Base-by-base conservation (phyloP, 192 early-diverging fungal genomes). In the Geranomyces variabilis region DNA sequence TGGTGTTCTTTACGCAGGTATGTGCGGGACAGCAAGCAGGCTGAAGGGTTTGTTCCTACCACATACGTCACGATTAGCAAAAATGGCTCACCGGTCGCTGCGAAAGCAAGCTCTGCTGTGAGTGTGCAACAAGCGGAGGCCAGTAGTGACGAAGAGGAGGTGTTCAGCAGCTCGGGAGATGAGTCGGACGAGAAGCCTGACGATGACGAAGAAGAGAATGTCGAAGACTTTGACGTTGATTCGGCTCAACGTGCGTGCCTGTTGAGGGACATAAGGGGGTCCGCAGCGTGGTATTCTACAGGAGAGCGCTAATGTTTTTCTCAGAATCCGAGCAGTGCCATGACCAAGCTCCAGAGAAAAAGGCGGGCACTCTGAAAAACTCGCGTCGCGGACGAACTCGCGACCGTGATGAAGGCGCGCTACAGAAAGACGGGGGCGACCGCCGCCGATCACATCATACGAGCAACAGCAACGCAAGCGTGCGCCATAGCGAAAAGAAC, bases 21-120 rank as follows among this genome's bases (percentile, higher is more conserved):
- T 8, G 29, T 65, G 43, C 55, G 14, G 22, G 43, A 47, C 17
- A 57, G 67, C n/a, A 12, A 62, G 4, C 29, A 57, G 12, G 29
- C 31, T 43, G 71, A 75, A 47, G 84, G 84, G 0, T 86, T 75
- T 57, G 70, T 82, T 0, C 84, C 84, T 13, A 56, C 60, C 14
- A 80, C 70, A 6, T 86, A 84, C 72, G 67, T 86, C 15, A 30
- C 58, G 2, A 6, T 55, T n/a, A 14, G 4, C 29, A 33, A 60
- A 7, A 17, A 60, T 8, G 58, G 28, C 17, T 7, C 3, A 33
- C 58, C 21, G 8, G 58, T 33, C 24, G 19, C 56, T 17, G 58
- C 29, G 22, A 19, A 29, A 29, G 51, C 51, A 26, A n/a, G 7
- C 2, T 15, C 17, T 7, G 9, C 58, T 1, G 28, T 12, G 31